phyloP scores from a whole-genome alignment of 208 protist genomes.

The Vickermania ingenoplastis region DNA sequence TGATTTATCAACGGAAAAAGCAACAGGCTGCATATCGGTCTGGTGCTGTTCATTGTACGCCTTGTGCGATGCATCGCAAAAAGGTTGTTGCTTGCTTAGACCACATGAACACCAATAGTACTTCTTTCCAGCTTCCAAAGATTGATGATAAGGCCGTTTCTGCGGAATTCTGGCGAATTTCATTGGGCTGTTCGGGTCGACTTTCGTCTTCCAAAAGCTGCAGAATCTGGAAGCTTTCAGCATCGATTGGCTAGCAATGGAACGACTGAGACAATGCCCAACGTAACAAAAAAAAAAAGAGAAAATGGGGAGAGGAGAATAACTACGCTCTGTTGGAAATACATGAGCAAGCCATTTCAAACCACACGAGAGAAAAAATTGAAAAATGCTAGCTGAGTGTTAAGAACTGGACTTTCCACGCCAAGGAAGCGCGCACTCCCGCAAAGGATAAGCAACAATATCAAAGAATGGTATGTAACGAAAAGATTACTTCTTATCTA shows the following conservation, averaged over 20 bases:
- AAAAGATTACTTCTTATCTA: background rate
- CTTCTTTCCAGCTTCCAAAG: slow-evolving; percentile 48
- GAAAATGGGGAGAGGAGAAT: no score
- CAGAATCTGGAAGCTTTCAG: slow-evolving; percentile 20
- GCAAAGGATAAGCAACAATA: background rate
- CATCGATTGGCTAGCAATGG: no score
- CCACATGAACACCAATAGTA: slow-evolving; percentile 83
- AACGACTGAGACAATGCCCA: no score
- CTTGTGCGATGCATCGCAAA: slow-evolving; percentile 61
- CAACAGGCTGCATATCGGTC: slow-evolving; percentile 43
- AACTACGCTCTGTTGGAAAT: no score
- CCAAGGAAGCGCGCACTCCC: no score
- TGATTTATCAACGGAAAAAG: slow-evolving; percentile 38
- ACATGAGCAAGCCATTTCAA: no score
- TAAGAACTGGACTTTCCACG: no score
- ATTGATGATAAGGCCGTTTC: slow-evolving; percentile 31
- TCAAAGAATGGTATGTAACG: background rate
- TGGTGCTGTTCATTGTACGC: slow-evolving; percentile 62
- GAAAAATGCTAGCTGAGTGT: no score
- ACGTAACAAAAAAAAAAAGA: no score
- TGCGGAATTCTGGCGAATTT: slow-evolving; percentile 37
- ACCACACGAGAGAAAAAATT: no score
- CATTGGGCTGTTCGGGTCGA: slow-evolving; percentile 40
- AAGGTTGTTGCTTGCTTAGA: slow-evolving; percentile 69
- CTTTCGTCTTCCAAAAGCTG: slow-evolving; percentile 65